Conservation (phyloP, 2,329 filamentous ascomycete genomes). For the Chrysoporthe austroafricana region DNA sequence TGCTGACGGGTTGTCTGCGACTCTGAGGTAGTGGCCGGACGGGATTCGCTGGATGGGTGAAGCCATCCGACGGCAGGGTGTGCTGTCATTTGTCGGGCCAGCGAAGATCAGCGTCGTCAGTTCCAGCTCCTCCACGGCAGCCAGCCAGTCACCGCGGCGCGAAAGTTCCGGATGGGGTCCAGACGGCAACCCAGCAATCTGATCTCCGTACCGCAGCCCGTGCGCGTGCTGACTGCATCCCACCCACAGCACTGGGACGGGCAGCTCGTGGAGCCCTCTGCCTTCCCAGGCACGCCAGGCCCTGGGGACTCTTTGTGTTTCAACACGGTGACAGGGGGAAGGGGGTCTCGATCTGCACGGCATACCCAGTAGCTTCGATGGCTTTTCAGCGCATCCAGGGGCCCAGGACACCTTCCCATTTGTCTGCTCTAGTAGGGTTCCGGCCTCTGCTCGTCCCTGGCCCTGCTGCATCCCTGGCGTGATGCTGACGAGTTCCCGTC, state of each 20-base stretch:
- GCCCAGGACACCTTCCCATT: constrained; percentile 13
- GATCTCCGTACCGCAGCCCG: constrained; percentile 1
- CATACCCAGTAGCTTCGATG: background rate
- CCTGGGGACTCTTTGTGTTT: background rate
- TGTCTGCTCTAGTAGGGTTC: constrained; percentile 11
- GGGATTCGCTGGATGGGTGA: constrained; percentile 3
- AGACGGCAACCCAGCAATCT: background rate
- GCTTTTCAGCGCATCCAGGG: background rate
- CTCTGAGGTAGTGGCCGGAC: background rate
- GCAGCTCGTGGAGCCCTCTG: constrained; percentile 2
- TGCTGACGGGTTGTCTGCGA: constrained; percentile 1
- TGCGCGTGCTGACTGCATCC: constrained; percentile 1
- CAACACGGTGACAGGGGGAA: background rate
- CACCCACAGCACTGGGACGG: constrained; percentile 13
- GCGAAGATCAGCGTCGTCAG: background rate
- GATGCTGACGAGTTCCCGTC: constrained; percentile 24
- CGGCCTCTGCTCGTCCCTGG: background rate
- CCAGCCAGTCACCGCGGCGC: background rate
- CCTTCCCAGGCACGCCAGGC: background rate
- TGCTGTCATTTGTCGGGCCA: background rate
- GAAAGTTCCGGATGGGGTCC: constrained; percentile 1
- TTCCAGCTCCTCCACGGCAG: background rate
- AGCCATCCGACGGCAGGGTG: background rate
- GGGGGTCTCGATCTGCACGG: background rate
- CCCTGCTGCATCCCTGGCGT: constrained; percentile 24